phyloP scores from a whole-genome alignment of 495 filamentous ascomycete genomes.

The Penicillium parvum region DNA sequence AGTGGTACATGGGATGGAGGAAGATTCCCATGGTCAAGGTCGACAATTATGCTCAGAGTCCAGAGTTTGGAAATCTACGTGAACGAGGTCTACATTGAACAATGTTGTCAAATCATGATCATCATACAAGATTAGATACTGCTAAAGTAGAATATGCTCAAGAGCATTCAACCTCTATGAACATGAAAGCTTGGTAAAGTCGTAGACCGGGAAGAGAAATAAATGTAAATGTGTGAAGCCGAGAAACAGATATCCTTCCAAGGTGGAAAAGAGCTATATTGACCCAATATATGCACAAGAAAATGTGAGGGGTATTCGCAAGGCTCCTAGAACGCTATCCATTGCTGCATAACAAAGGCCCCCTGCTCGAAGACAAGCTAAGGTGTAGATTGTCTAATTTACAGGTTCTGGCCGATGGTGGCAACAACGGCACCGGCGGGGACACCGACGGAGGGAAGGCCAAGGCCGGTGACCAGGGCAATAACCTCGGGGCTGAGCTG shows the following conservation, averaged over 20 bases:
- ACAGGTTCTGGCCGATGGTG: slow-evolving; percentile 35
- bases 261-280: slow-evolving; percentile 9
- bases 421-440: slow-evolving; percentile 34
- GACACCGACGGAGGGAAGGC: slow-evolving; percentile 30
- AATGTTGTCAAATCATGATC: not conserved
- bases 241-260: not conserved
- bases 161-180: not conserved
- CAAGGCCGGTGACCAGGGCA: slow-evolving; percentile 33
- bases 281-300: slow-evolving; percentile 19
- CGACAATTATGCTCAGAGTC: too few relatives aligned
- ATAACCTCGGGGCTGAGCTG: slow-evolving; percentile 31
- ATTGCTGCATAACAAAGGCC: slow-evolving; percentile 19
- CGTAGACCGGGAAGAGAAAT: slow-evolving; percentile 6
- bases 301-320: slow-evolving; percentile 13
- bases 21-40: too few relatives aligned
- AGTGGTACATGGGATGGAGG: too few relatives aligned
- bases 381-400: slow-evolving; percentile 17
- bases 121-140: not conserved
- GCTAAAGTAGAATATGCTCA: not conserved
- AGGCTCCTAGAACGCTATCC: slow-evolving; percentile 20
- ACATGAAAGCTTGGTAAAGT: slow-evolving; percentile 8
- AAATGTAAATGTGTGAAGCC: slow-evolving; percentile 4
- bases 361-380: not conserved
- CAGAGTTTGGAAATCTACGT: too few relatives aligned
- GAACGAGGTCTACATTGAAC: not conserved